Conservation (phyloP, 768 basidiomycete species). For the Lactarius indigo region DNA sequence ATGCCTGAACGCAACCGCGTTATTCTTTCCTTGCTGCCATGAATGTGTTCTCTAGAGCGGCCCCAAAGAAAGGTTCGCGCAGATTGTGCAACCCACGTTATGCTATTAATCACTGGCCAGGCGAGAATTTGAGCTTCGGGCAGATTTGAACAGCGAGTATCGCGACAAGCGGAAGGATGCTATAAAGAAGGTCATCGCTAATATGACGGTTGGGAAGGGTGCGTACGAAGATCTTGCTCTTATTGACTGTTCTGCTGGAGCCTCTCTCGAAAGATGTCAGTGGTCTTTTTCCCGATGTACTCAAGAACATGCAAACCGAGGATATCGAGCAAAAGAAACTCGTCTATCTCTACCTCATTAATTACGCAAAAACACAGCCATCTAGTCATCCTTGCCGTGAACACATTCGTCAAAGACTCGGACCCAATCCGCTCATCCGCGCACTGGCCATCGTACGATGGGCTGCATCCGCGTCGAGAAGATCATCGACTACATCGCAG, state of each 20-base stretch:
- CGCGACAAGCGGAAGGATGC: conserved; percentile 96
- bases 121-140: conserved; percentile 97
- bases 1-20: background rate
- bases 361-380: conserved; percentile 99
- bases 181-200: conserved; percentile 95
- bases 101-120: conserved; percentile 35
- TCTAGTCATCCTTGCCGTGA: conserved; percentile 97
- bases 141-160: conserved; percentile 97
- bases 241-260: background rate
- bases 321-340: conserved; percentile 99
- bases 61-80: conserved; percentile 29
- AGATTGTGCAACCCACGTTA: too few species aligned
- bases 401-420: conserved; percentile 97
- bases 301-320: conserved; percentile 99
- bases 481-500: conserved; percentile 98
- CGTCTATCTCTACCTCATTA: conserved; percentile 99
- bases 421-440: conserved; percentile 94
- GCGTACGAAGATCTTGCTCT: conserved; percentile 25
- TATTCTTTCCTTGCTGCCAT: conserved; percentile 4
- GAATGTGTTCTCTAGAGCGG: conserved; percentile 26
- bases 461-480: conserved; percentile 95
- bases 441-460: conserved; percentile 99
- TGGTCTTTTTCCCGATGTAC: conserved; percentile 94
- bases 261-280: conserved; percentile 63
- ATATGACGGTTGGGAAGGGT: conserved; percentile 99